Conservation (phyloP, 768 basidiomycete species). For the Tylopilus sp. region DNA sequence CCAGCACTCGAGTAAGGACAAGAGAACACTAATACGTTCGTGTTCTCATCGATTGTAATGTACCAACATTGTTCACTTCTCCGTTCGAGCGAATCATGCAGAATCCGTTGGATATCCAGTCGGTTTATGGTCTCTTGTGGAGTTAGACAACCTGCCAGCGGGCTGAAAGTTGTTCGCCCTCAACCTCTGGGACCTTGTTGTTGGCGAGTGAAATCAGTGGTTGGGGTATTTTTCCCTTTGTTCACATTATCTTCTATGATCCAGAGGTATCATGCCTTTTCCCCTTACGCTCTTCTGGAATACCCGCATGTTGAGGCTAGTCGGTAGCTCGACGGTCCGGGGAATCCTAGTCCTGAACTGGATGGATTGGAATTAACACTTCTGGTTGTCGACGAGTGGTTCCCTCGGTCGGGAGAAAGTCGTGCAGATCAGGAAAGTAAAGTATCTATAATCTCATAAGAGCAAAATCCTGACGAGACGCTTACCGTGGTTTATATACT, state of each 20-base stretch:
- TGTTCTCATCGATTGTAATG: slow-evolving; percentile 74
- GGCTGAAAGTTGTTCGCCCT: slow-evolving; percentile 30
- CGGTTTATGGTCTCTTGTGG: slow-evolving; percentile 63
- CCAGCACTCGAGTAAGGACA: not conserved
- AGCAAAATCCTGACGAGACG: slow-evolving; percentile 78
- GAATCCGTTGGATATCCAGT: slow-evolving; percentile 75
- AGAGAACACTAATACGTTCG: not conserved
- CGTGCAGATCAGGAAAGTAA: not conserved
- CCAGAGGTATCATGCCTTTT: slow-evolving; percentile 64
- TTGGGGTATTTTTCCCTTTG: slow-evolving; percentile 66
- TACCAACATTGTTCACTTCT: slow-evolving; percentile 82
- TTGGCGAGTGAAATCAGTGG: slow-evolving; percentile 43
- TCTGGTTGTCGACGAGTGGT: slow-evolving; percentile 20
- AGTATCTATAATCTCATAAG: slow-evolving; percentile 74
- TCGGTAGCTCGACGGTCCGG: slow-evolving; percentile 82
- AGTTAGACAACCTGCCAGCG: slow-evolving; percentile 5
- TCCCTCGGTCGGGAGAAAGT: not conserved
- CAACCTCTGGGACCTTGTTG: slow-evolving; percentile 41
- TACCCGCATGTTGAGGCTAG: slow-evolving; percentile 70
- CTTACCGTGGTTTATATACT: slow-evolving; percentile 26
- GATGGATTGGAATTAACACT: slow-evolving; percentile 44
- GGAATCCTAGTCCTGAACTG: slow-evolving; percentile 92
- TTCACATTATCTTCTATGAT: slow-evolving; percentile 84
- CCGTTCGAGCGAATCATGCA: slow-evolving; percentile 69
- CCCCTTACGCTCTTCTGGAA: slow-evolving; percentile 63